phyloP scores from a whole-genome alignment of 768 basidiomycete genomes.

The Tylopilus rubrobrunneus region DNA sequence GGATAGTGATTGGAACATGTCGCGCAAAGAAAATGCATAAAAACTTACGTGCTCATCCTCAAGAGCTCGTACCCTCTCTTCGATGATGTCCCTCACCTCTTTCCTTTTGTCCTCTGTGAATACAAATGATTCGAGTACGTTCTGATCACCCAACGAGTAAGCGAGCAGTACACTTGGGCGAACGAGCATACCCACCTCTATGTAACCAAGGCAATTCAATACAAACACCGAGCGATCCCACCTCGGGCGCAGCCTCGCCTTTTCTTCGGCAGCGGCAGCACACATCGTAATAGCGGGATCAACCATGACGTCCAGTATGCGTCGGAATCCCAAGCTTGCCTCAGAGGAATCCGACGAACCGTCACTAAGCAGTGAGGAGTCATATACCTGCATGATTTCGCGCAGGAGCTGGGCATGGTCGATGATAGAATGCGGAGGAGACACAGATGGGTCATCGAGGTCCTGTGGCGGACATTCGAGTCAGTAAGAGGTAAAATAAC shows the following conservation, averaged over 20 bases:
- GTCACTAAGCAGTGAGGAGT: conserved; percentile 76
- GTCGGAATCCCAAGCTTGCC: conserved; percentile 15
- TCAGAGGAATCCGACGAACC: conserved; percentile 6
- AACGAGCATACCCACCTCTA: conserved; percentile 53
- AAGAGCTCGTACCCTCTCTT: conserved; percentile 57
- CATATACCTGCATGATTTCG: conserved; percentile 87
- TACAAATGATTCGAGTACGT: conserved; percentile 58
- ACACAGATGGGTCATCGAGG: conserved; percentile 62
- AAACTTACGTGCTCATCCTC: conserved; percentile 79
- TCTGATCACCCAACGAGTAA: conserved; percentile 35
- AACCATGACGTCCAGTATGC: conserved; percentile 77
- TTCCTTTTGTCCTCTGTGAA: conserved; percentile 64
- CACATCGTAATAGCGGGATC: conserved; percentile 84
- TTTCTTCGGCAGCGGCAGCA: conserved; percentile 60
- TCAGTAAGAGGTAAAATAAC: not conserved
- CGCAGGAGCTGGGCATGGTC: conserved; percentile 82
- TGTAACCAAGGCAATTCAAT: conserved; percentile 80
- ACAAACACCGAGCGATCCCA: conserved; percentile 87
- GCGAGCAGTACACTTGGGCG: not conserved
- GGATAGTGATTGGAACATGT: too few relatives aligned
- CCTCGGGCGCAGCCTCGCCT: conserved; percentile 44
- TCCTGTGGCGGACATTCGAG: conserved; percentile 38
- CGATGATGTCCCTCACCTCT: conserved; percentile 56
- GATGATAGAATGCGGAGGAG: conserved; percentile 73
- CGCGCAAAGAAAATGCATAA: not conserved